Evolutionary conservation across 345 rosid genomes (phyloP).

Genomic region (Heritiera littoralis): DNA sequence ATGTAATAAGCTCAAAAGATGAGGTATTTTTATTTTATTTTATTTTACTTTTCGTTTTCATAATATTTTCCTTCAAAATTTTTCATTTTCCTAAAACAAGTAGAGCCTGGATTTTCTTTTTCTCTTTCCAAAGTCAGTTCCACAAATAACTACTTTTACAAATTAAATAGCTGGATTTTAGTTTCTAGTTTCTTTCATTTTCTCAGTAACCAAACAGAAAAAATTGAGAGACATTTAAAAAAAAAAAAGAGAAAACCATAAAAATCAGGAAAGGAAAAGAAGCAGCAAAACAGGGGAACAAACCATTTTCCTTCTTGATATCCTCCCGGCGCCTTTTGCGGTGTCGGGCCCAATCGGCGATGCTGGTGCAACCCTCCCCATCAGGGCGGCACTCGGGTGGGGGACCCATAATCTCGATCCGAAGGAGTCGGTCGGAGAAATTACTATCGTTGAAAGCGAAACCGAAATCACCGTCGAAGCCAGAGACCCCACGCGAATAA

Average conservation of each 20-base stretch:
- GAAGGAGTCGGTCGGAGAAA: slow-evolving; percentile 95
- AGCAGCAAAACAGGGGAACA: slow-evolving; percentile 15
- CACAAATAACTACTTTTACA: background rate
- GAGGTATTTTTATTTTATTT: too few relatives aligned
- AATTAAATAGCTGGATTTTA: background rate
- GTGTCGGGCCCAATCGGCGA: slow-evolving; percentile 93
- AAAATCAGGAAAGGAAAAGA: background rate
- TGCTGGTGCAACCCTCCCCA: slow-evolving; percentile 68
- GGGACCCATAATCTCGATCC: slow-evolving; percentile 90
- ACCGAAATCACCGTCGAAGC: slow-evolving; percentile 90
- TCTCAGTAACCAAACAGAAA: background rate
- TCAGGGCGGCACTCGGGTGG: slow-evolving; percentile 53
- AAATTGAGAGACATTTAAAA: background rate
- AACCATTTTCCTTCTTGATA: slow-evolving; percentile 62
- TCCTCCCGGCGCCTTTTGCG: slow-evolving; percentile 95
- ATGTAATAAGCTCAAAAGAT: background rate
- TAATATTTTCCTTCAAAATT: background rate
- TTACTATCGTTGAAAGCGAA: slow-evolving; percentile 97
- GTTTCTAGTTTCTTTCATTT: background rate
- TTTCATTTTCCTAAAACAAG: background rate
- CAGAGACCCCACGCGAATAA: slow-evolving; percentile 41
- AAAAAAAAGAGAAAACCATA: background rate
- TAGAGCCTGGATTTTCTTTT: background rate
- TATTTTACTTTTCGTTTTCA: too few relatives aligned
- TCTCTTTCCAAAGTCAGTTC: background rate